Base-by-base conservation (phyloP, 345 rosid genomes). In the Triadica sebifera region DNA sequence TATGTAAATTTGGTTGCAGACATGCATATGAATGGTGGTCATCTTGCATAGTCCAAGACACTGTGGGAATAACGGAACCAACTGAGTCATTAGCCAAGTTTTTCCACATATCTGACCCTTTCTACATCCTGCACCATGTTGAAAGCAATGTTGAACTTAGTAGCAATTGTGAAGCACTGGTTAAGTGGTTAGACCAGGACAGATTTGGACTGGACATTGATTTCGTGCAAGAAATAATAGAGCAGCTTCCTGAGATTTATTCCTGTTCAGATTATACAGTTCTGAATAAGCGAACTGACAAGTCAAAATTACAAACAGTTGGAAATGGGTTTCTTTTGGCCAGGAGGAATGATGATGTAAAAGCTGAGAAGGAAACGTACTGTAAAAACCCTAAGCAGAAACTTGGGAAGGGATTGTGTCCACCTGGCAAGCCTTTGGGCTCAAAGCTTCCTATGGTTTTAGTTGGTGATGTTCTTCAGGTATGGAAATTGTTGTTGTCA, bases 211-310 rank as follows among this genome's bases (percentile, higher is more conserved):
- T 78, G 52, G 85, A 82, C 63, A 41, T 65, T 49, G 82, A 69
- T 50, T 82, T 82, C 73, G 85, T 82, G 53, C 85, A 82, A 76
- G 85, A 82, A 74, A 50, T 82, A 37, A 59, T 82, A 69, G 85
- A 82, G 76, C 78, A 60, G 69, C 82, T 75, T 69, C 85, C 85
- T 16, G 78, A 22, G 19, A 77, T 73, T 73, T 53, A 39, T 43
- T 39, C 71, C 43, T 82, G 79, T 70, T 43, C 78, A 73, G 75
- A 70, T 49, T 82, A 82, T 78, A 20, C 13, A 46, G 53, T 73
- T 25, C 70, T 82, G 64, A 53, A 73, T 58, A 73, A 69, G 47
- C 73, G 85, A 70, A 66, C 49, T 10, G 62, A 79, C 15, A 24
- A 70, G 24, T 75, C 75, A 29, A 67, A 70, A 50, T 50, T 45